These are phyloP conservation scores for Alliaria petiolata DNA, from an alignment of 345 rosid species.

Conservation along the genomic window DNA sequence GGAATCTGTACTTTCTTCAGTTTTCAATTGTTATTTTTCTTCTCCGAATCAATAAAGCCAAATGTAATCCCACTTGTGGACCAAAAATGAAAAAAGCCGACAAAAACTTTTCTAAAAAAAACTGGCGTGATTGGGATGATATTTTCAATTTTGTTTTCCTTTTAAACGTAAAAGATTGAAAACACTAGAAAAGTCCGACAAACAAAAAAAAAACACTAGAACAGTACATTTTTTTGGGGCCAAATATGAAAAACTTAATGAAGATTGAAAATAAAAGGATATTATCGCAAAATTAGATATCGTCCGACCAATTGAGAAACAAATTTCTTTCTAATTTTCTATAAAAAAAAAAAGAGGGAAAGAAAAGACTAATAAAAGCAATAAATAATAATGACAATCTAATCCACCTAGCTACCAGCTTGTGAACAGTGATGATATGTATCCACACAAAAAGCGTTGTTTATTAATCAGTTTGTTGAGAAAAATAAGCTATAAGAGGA, in stretches of 20 bases:
- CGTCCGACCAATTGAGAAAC: too few species aligned
- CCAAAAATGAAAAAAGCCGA: neutral
- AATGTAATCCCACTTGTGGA: neutral
- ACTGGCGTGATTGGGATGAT: neutral
- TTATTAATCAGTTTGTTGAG: slow-evolving; percentile 20
- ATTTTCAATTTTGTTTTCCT: neutral
- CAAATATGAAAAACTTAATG: neutral
- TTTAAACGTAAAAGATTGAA: neutral
- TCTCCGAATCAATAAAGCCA: neutral
- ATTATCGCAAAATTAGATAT: neutral
- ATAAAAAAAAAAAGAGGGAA: neutral
- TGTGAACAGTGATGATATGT: neutral
- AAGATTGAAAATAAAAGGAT: neutral
- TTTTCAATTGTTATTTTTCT: neutral
- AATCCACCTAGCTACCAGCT: slow-evolving; percentile 11
- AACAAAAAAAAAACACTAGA: neutral
- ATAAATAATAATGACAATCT: neutral
- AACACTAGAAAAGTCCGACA: too few species aligned
- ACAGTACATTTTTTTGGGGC: neutral
- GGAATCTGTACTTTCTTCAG: neutral
- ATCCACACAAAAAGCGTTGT: slow-evolving; percentile 13
- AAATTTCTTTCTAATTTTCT: too few species aligned
- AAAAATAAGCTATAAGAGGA: too few species aligned
- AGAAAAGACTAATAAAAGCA: neutral
- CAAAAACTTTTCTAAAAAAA: too few species aligned